Evolutionary conservation across 1,284 basidiomycete species (phyloP), one percentile per base, ranked within the genome.

Genomic region (Irpex lacteus): DNA sequence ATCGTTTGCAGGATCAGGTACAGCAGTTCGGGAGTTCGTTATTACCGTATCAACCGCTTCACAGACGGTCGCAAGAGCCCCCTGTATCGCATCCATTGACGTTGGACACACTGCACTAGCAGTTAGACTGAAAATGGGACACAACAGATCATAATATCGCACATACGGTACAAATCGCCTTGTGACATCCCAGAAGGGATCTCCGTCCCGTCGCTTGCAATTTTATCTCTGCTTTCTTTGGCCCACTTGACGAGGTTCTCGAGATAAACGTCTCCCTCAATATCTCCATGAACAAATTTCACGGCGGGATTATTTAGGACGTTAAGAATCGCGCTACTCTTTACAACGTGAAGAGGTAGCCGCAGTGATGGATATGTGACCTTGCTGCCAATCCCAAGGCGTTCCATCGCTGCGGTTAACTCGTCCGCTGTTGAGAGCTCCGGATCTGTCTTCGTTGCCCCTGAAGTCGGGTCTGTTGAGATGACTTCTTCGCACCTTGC

Each of bases 111-210:
- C 92, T 92, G 65, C 1, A 61, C 38, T 8, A 34, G 38, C 63
- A 50, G 6, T 3, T 6, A 38, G 15, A 36, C 34, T 50, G n/a
- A 44, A 62, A 44, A 62, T 15, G 26, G 52, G 40, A 59, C 5
- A 47, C 60, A 32, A 18, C 69, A 63, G 54, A 1, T 18, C 50
- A 1, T 53, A 11, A 9, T 9, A 18, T 53, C 15, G 26, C 6
- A 81, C 87, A 73, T 72, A 95, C 92, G 79, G 72, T 97, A 98
- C 13, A 97, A 74, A 76, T 97, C 95, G 40, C 92, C 91, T 70
- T 95, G 89, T 1, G 89, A 81, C 13, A 90, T 74, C 3, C 82
- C 85, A 26, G 81, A 76, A 0, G 95, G 95, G 49, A 98, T 95
- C 75, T 97, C 95, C 19, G 87, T 90, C 47, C 83, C 85, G 1